Evolutionary conservation across 2,329 filamentous ascomycete species (phyloP).

Genomic region (Claviceps maximensis): DNA sequence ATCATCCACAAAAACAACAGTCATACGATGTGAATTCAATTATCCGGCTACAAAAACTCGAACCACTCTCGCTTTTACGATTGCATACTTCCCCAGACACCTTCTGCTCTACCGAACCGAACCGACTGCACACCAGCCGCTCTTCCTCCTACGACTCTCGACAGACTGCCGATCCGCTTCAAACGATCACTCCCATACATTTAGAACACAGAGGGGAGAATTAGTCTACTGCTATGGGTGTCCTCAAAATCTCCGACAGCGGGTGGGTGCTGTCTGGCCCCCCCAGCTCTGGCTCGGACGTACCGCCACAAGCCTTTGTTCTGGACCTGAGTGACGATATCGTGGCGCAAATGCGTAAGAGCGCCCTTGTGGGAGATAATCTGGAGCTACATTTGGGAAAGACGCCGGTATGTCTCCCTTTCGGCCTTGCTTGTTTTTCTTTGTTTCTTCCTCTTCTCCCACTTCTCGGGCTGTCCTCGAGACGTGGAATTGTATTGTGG

Average conservation of each 20-base stretch:
- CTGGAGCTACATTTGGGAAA: conserved; percentile 45
- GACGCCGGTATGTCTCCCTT: conserved; percentile 41
- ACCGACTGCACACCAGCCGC: background rate
- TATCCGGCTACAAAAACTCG: background rate
- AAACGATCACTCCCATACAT: background rate
- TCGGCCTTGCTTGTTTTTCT: background rate
- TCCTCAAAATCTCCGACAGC: conserved; percentile 40
- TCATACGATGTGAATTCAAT: conserved; percentile 2
- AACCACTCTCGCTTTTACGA: background rate
- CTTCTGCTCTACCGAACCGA: background rate
- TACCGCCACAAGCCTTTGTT: conserved; percentile 43
- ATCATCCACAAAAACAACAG: background rate
- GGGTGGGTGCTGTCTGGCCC: conserved; percentile 45
- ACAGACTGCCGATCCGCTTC: background rate
- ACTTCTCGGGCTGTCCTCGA: background rate
- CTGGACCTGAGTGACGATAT: conserved; percentile 43
- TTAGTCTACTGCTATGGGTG: background rate
- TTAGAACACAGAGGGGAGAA: background rate
- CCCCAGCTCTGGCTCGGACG: conserved; percentile 26
- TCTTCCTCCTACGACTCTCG: background rate
- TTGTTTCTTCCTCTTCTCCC: background rate
- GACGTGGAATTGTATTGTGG: background rate
- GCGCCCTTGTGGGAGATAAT: conserved; percentile 40
- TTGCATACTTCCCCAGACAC: background rate
- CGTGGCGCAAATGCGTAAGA: conserved; percentile 50